Evolutionary conservation across 2,329 filamentous ascomycete species (phyloP), one percentile per base, ranked within the genome.

Genomic region (Diaporthe sp.): DNA sequence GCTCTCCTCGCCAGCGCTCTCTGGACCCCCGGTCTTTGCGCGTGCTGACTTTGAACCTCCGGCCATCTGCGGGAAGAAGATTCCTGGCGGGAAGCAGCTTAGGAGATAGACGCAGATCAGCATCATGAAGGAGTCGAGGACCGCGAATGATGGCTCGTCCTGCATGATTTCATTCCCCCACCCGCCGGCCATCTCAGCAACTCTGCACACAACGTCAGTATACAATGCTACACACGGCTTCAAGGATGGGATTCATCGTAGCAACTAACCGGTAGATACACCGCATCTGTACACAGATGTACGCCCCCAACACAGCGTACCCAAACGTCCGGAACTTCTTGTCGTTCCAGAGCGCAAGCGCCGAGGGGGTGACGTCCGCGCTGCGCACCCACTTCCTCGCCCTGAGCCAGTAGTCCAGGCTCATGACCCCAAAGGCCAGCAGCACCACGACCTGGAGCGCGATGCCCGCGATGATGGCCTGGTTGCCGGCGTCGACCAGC

Each of bases 91-190:
- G 82, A 90, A 90, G 34, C 83, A 81, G 8, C 89, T 88, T 49
- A 92, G 84, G 28, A 90, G 83, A 25, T 84, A 79, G 22, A 86
- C 86, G 37, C 88, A 85, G 74, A 91, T 82, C 37, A 89, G 81
- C 72, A 91, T 83, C 81, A 91, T 87, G 73, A 86, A 85, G 77
- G 86, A 85, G 78, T 93, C 91, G 53, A 92, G 86, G 17, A 89
- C 87, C 75, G 92, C 86, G 79, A 92, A 93, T 25, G 87, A 88
- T 59, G 85, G 83, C 83, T 93, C 85, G 81, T 92, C 87, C 78
- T 91, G 89, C 90, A 93, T 92, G 80, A 92, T 89, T 22, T 85
- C 80, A 82, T 91, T 92, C 13, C 89, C 89, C 90, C 91, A 93
- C 28, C 91, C 91, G 37, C 89, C 89, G 2, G 89, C 88, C 89